phyloP scores from a whole-genome alignment of 768 basidiomycete genomes.

The Cyclocybe cylindracea region DNA sequence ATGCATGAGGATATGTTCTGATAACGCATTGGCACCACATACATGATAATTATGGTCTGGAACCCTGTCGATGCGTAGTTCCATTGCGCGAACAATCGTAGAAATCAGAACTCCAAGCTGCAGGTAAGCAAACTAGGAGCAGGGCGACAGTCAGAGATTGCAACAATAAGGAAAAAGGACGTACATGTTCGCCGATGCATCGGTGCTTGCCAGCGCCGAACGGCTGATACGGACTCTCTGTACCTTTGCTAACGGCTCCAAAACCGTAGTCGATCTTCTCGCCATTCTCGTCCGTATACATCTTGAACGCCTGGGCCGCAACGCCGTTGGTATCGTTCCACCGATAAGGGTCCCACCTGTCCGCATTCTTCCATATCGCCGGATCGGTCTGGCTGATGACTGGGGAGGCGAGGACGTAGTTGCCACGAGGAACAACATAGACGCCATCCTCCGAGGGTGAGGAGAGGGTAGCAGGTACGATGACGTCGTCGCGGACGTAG shows the following conservation, averaged over 20 bases:
- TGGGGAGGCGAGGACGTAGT: constrained; percentile 89
- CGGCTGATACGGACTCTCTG: constrained; percentile 94
- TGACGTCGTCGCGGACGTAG: constrained; percentile 82
- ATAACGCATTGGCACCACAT: constrained; percentile 28
- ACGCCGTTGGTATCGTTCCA: constrained; percentile 88
- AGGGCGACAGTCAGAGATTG: background rate
- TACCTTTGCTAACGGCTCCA: constrained; percentile 94
- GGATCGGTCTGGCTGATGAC: constrained; percentile 89
- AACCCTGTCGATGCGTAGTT: constrained; percentile 71
- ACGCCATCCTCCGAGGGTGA: constrained; percentile 71
- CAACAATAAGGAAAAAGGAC: constrained; percentile 13
- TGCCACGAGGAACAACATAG: constrained; percentile 88
- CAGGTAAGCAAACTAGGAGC: constrained; percentile 82
- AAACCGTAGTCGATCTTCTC: constrained; percentile 97
- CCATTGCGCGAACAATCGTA: constrained; percentile 75
- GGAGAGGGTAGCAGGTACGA: constrained; percentile 78
- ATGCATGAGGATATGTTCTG: constrained; percentile 1
- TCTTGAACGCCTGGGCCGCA: constrained; percentile 74
- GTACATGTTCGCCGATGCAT: constrained; percentile 88
- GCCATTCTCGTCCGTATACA: constrained; percentile 72
- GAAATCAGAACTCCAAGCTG: constrained; percentile 86
- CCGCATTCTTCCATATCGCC: constrained; percentile 71
- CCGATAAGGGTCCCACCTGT: constrained; percentile 74
- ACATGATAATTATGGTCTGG: constrained; percentile 92
- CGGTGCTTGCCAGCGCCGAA: constrained; percentile 97